Evolutionary conservation across 176 grass and related monocot species (phyloP).

Genomic region (Eleusine coracana): DNA sequence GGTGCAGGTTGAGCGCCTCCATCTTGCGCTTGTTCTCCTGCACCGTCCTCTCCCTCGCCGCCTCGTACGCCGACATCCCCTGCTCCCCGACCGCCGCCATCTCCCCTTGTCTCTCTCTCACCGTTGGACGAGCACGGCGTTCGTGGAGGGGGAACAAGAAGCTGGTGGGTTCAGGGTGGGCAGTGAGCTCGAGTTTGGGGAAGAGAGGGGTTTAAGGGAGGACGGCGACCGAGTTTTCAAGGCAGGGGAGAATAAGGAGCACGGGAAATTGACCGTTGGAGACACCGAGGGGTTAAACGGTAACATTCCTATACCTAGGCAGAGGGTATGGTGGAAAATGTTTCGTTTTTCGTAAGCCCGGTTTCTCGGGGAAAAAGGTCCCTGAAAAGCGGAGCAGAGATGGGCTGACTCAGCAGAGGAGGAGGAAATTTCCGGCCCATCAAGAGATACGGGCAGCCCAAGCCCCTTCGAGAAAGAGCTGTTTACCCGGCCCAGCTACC

Average conservation of each 20-base stretch:
- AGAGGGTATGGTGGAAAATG: not conserved
- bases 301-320: not conserved
- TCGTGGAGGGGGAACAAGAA: not conserved
- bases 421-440: not conserved
- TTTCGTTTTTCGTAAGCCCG: not conserved
- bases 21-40: slow-evolving; percentile 98
- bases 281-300: slow-evolving; percentile 13
- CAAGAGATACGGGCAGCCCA: not conserved
- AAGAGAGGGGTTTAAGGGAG: slow-evolving; percentile 36
- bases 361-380: not conserved
- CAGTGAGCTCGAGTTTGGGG: not conserved
- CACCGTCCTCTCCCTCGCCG: slow-evolving; percentile 69
- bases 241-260: not conserved
- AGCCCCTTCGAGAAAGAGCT: not conserved
- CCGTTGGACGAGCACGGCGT: not conserved
- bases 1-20: slow-evolving; percentile 84
- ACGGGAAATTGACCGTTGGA: slow-evolving; percentile 56
- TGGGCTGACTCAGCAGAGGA: not conserved
- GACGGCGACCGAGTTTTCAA: slow-evolving; percentile 16
- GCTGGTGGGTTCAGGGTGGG: not conserved
- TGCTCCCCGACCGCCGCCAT: slow-evolving; percentile 49
- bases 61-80: slow-evolving; percentile 71
- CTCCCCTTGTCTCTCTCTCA: not conserved
- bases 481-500: not conserved
- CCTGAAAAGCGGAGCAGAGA: not conserved